A percentile compares a stretch with the other conserved stretches of the same genome.
Evolutionary conservation across 345 rosid species (phyloP).

Genomic region (Reutealis trisperma): DNA sequence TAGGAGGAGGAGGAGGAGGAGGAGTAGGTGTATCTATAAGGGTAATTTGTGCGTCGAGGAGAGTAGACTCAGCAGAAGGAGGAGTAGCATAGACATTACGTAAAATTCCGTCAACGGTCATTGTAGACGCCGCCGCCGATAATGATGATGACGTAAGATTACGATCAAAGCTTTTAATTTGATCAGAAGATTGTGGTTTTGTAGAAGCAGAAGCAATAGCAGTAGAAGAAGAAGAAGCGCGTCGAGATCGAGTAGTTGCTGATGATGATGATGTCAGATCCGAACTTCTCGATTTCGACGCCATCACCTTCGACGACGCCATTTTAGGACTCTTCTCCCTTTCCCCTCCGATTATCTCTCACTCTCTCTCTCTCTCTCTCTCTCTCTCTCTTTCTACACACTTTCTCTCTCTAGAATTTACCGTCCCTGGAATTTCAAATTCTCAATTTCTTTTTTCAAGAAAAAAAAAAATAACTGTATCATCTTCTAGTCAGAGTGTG

Average conservation of each 20-base stretch:
- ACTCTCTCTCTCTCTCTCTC: slow-evolving; percentile 4
- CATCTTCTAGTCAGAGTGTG: too few species aligned
- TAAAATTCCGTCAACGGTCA: slow-evolving; percentile 52
- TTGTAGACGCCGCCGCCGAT: slow-evolving; percentile 24
- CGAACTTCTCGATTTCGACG: slow-evolving; percentile 60
- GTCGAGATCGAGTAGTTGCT: slow-evolving; percentile 41
- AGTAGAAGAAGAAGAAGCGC: slow-evolving; percentile 45
- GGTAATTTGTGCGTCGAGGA: slow-evolving; percentile 41
- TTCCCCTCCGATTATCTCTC: not conserved
- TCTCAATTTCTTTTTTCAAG: not conserved
- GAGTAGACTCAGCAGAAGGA: slow-evolving; percentile 45
- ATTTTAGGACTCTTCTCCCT: slow-evolving; percentile 30
- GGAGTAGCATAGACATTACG: slow-evolving; percentile 34
- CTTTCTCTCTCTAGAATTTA: slow-evolving; percentile 14
- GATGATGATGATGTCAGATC: slow-evolving; percentile 38
- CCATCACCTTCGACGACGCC: slow-evolving; percentile 70
- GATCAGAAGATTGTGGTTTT: slow-evolving; percentile 31
- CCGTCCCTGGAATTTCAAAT: slow-evolving; percentile 6
- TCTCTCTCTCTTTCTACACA: not conserved
- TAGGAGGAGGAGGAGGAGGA: slow-evolving; percentile 3
- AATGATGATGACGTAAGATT: slow-evolving; percentile 15
- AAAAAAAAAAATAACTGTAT: too few species aligned
- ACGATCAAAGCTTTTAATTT: not conserved
- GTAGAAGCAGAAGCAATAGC: slow-evolving; percentile 43
- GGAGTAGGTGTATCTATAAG: slow-evolving; percentile 39